Percentiles rank a stretch among this genome's conserved stretches.
phyloP scores from a whole-genome alignment of 371 early-diverging fungal species.

The Cladochytrium tenue region DNA sequence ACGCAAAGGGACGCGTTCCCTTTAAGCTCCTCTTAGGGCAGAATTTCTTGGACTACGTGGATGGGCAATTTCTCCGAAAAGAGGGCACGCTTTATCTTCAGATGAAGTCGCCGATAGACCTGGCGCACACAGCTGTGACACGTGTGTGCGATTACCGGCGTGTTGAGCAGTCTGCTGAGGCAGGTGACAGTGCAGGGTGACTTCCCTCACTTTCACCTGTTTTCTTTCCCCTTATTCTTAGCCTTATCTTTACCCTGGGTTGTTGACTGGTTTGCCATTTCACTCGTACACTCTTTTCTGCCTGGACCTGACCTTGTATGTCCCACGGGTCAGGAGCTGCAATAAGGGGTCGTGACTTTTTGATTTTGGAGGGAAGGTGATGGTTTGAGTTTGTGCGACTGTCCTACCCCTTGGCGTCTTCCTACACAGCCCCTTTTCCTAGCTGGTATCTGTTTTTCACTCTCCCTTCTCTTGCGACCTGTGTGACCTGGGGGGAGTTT shows the following conservation, averaged over 20 bases:
- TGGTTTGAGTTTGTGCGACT: no score
- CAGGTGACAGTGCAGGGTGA: not conserved
- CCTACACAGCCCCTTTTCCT: no score
- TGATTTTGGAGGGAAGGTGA: no score
- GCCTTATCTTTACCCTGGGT: not conserved
- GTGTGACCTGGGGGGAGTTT: no score
- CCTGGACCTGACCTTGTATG: no score
- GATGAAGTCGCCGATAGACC: slow-evolving; percentile 4
- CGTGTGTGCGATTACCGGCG: slow-evolving; percentile 1
- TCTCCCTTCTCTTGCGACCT: no score
- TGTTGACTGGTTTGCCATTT: not conserved
- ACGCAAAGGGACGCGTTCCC: not conserved
- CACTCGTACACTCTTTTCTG: no score
- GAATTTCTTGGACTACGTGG: slow-evolving; percentile 6
- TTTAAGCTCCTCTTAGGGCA: slow-evolving; percentile 2
- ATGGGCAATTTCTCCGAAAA: not conserved
- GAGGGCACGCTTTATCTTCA: not conserved
- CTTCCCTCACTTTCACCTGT: not conserved
- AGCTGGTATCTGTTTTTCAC: no score
- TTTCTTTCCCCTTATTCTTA: not conserved
- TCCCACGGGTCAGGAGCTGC: no score
- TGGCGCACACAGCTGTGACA: not conserved
- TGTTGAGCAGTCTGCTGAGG: not conserved
- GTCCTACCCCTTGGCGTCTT: no score
- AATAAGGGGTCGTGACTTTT: no score